phyloP scores from a whole-genome alignment of 495 filamentous ascomycete genomes.

The Xylaria grammica region DNA sequence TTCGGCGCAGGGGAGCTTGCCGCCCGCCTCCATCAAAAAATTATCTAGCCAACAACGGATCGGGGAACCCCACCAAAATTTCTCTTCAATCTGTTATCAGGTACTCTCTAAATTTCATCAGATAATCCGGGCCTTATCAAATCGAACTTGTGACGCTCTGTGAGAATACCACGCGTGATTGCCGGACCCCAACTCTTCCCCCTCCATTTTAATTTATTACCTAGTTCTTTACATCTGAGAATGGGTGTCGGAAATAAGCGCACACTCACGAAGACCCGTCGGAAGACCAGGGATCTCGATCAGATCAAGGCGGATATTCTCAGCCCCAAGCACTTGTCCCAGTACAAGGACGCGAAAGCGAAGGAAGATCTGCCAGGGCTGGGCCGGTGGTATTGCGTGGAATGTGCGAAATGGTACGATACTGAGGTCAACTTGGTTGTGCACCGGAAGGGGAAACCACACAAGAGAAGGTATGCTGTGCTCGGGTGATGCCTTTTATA shows the following conservation, averaged over 20 bases:
- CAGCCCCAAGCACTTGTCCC: slow-evolving; percentile 74
- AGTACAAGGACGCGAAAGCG: slow-evolving; percentile 78
- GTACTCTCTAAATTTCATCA: not conserved
- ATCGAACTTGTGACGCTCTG: not conserved
- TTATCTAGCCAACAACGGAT: too few relatives aligned
- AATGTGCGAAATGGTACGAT: slow-evolving; percentile 97
- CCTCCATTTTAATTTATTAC: not conserved
- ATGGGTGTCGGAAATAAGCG: slow-evolving; percentile 58
- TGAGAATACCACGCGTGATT: not conserved
- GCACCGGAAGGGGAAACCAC: slow-evolving; percentile 86
- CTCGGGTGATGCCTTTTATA: not conserved
- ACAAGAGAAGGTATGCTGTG: slow-evolving; percentile 78
- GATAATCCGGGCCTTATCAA: not conserved
- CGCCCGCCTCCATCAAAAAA: too few relatives aligned
- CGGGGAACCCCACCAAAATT: slow-evolving; percentile 40
- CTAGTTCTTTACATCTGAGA: not conserved
- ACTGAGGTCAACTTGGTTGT: slow-evolving; percentile 74
- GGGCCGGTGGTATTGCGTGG: slow-evolving; percentile 84
- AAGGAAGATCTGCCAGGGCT: slow-evolving; percentile 85
- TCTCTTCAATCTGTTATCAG: slow-evolving; percentile 4
- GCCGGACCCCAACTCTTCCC: not conserved
- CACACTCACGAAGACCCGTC: slow-evolving; percentile 65
- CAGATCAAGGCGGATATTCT: slow-evolving; percentile 82
- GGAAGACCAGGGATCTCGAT: slow-evolving; percentile 75
- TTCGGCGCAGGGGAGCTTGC: too few relatives aligned